Evolutionary conservation across 441 rosid genomes (phyloP), one percentile per base, ranked within the genome.

Genomic region (Eruca vesicaria): DNA sequence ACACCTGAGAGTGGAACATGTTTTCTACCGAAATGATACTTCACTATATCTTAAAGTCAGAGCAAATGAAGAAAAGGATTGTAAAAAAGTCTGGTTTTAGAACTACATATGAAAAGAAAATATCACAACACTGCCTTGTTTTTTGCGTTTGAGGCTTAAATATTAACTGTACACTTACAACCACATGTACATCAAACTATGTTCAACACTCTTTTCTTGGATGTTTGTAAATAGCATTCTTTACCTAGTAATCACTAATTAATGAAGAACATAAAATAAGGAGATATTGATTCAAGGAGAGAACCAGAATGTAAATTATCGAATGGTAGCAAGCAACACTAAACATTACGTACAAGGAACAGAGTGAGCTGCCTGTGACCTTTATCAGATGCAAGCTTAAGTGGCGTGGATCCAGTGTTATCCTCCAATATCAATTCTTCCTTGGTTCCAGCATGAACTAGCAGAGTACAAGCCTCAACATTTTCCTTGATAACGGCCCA

Each of bases 401-500:
- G 81, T 65, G 99, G 97, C 63, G 97, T 91, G 63, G 86, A 82
- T 79, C 99, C 99, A 68, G 88, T 84, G 72, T 82, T 93, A 84
- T 93, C 99, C 78, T 86, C 84, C 76, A 93, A 82, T 28, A 21
- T 15, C 38, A 95, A 66, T 69, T 93, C 99, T 75, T 81, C 84
- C 80, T 93, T 93, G 69, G 90, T 83, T 79, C 98, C 98, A 60
- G 96, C 90, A 85, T 90, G 98, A 50, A 91, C 93, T 63, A 95
- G 94, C 69, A 93, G 81, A 55, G 92, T 77, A 82, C 89, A 89
- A 33, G 89, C 95, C 82, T 95, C 99, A 15, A 81, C 83, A 79
- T 91, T 86, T 79, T 94, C 98, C 78, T 82, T 82, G 64, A 89
- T 48, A 31, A 85, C 97, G 65, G 99, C 99, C 98, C 97, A 93